Base-by-base conservation (phyloP, 257 asterid species). In the Petunia secreta region DNA sequence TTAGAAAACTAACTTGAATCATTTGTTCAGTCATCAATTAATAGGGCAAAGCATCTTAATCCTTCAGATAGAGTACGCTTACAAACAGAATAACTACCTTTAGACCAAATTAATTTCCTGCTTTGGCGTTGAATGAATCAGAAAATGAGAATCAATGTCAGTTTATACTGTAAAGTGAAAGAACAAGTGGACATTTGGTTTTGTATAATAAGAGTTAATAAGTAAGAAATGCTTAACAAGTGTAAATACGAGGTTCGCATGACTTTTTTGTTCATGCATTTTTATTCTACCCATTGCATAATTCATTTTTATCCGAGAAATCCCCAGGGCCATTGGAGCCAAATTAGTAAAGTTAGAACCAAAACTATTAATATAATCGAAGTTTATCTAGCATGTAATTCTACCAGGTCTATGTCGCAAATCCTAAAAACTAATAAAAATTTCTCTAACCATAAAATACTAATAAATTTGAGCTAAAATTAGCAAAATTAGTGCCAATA, bases 11-110 rank as follows among this genome's bases (percentile, higher is more conserved):
- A 71, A 46, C 59, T 16, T 46, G 60, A 62, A 71, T 48, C 60
- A 71, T 71, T 71, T 25, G 59, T 40, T 48, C 40, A 69, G 48
- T n/a, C 8, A 69, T 69, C 77, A 69, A 69, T 16, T 46, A 54
- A 69, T 46, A 69, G 41, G 5, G 58, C 8, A 69, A 36, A 25
- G 41, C 58, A 43, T 69, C 41, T 69, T 46, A 39, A 34, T 69
- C 48, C 59, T 69, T 25, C 0, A 69, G 77, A 69, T 69, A 46
- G 15, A 71, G 43, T 46, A 71, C 46, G 59, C 77, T 71, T 48
- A 71, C 16, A 71, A 36, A 71, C 43, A 71, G 46, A 71, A 48
- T 2, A 71, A 69, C 76, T 11, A 25, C 76, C 41, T 5, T 41
- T 16, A 71, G 11, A 50, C 44, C 62, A 71, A 36, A 71, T 36